Percentiles rank a stretch among this genome's conserved stretches.
phyloP scores from a whole-genome alignment of 768 basidiomycete genomes.

The Tubosaeta brunneosetosa region DNA sequence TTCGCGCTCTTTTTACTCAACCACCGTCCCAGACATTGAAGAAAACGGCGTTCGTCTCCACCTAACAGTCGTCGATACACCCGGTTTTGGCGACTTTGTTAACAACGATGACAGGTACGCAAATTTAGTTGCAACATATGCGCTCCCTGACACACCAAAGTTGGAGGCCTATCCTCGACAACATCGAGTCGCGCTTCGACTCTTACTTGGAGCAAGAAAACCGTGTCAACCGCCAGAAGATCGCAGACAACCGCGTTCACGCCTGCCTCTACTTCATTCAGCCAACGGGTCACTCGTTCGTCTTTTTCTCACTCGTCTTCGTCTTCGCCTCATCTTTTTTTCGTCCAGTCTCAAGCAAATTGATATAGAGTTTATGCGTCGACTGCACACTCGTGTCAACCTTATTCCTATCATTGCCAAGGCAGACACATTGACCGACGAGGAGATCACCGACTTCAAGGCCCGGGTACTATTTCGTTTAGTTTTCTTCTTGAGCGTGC shows the following conservation, averaged over 20 bases:
- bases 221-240: constrained; percentile 90
- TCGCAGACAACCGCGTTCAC: constrained; percentile 95
- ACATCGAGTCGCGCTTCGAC: constrained; percentile 97
- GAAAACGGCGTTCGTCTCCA: constrained; percentile 96
- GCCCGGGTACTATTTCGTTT: constrained; percentile 55
- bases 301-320: neutral
- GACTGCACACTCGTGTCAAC: constrained; percentile 96
- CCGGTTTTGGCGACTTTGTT: constrained; percentile 98
- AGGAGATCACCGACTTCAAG: constrained; percentile 92
- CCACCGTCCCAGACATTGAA: constrained; percentile 77
- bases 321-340: neutral
- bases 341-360: constrained; percentile 82
- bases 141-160: constrained; percentile 39
- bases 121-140: constrained; percentile 11
- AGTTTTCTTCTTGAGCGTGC: neutral
- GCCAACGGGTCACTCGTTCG: constrained; percentile 96
- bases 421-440: constrained; percentile 95
- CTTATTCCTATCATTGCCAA: constrained; percentile 98
- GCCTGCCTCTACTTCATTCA: constrained; percentile 99
- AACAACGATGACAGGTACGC: constrained; percentile 95
- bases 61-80: constrained; percentile 98
- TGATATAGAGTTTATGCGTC: constrained; percentile 98
- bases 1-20: constrained; percentile 6
- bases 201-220: constrained; percentile 98
- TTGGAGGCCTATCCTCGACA: constrained; percentile 98